These are phyloP conservation scores for Rossbeevera mucosa DNA, from an alignment of 768 basidiomycete species.

Conservation along the genomic window DNA sequence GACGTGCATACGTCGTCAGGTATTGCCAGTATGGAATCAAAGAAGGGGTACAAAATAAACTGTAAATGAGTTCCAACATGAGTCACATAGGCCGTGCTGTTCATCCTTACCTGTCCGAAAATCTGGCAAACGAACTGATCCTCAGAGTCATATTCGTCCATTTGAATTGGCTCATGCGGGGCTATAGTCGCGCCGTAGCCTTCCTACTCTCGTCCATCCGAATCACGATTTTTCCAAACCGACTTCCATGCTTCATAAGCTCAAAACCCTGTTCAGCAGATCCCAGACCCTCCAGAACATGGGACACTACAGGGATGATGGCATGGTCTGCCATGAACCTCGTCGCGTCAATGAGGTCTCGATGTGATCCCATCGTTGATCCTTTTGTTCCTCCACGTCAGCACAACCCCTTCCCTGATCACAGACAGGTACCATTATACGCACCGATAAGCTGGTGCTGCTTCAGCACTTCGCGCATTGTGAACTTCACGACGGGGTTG, in stretches of 20 bases:
- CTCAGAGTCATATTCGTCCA: neutral
- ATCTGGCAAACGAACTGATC: neutral
- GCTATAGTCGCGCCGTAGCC: conserved; percentile 25
- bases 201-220: conserved; percentile 33
- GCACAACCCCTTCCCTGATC: neutral
- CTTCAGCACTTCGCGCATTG: conserved; percentile 74
- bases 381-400: conserved; percentile 41
- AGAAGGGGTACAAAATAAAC: conserved; percentile 36
- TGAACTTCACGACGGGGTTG: conserved; percentile 52
- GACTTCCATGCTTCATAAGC: conserved; percentile 55
- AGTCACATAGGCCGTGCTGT: conserved; percentile 6
- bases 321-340: conserved; percentile 60
- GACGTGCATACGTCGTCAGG: no score
- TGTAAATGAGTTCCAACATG: conserved; percentile 4
- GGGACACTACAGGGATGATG: conserved; percentile 67
- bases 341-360: conserved; percentile 68
- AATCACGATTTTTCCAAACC: conserved; percentile 73
- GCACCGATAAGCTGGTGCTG: conserved; percentile 71
- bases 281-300: conserved; percentile 61
- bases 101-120: neutral
- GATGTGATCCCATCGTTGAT: conserved; percentile 79
- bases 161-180: neutral
- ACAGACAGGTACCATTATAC: conserved; percentile 13
- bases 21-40: no score
- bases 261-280: conserved; percentile 68